Evolutionary conservation across 1,284 basidiomycete genomes (phyloP).

Genomic region (Austroboletus niveus): DNA sequence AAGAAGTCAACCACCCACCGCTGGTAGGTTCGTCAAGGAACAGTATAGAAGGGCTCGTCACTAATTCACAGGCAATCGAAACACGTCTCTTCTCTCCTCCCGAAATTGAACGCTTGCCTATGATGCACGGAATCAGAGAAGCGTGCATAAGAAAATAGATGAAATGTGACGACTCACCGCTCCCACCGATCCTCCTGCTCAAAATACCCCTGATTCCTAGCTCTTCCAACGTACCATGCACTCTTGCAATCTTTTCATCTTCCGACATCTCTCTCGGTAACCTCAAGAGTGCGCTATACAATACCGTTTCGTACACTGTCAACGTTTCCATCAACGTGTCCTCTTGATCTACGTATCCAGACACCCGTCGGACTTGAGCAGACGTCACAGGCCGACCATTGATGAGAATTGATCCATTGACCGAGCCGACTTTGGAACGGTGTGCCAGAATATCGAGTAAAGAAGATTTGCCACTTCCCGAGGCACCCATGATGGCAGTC

Average conservation of each 20-base stretch:
- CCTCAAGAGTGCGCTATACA: conserved; percentile 89
- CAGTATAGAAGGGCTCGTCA: conserved; percentile 92
- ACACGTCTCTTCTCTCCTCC: conserved; percentile 96
- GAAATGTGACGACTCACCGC: conserved; percentile 46
- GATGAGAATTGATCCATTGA: conserved; percentile 76
- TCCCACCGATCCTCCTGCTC: conserved; percentile 86
- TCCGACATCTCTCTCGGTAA: conserved; percentile 93
- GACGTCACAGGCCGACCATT: conserved; percentile 83
- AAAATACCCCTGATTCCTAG: conserved; percentile 91
- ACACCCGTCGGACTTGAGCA: conserved; percentile 78
- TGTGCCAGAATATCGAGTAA: conserved; percentile 94
- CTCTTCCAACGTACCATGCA: conserved; percentile 95
- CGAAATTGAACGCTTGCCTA: conserved; percentile 83
- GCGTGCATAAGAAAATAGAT: not conserved
- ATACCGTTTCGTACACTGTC: conserved; percentile 96
- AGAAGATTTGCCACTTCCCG: conserved; percentile 95
- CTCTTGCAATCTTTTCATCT: conserved; percentile 91
- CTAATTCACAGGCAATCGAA: conserved; percentile 97
- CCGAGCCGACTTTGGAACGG: conserved; percentile 80
- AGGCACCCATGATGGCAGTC: conserved; percentile 94
- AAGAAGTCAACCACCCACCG: conserved; percentile 47
- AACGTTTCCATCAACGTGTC: conserved; percentile 95
- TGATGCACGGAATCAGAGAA: not conserved
- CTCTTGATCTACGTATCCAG: conserved; percentile 97
- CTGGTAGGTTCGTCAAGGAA: conserved; percentile 98